These are phyloP conservation scores for Clavispora phyllophila DNA, from an alignment of 805 yeast species.

Conservation along the genomic window DNA sequence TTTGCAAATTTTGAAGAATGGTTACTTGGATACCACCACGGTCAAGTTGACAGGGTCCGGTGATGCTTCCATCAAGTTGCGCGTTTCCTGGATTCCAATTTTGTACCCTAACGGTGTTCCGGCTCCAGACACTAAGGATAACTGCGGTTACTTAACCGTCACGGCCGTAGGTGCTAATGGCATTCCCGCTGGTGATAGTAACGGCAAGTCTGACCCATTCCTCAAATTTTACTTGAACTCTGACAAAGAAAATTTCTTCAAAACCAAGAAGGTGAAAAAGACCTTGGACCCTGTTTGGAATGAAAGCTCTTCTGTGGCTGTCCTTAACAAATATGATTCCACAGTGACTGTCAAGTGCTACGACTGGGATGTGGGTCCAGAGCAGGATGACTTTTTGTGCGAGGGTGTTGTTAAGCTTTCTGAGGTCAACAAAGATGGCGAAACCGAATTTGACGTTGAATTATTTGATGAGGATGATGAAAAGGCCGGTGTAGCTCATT, in stretches of 20 bases:
- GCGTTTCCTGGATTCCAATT: slow-evolving; percentile 78
- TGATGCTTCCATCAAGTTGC: slow-evolving; percentile 49
- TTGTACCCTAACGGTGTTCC: slow-evolving; percentile 53
- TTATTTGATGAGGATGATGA: slow-evolving; percentile 40
- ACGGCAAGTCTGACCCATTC: slow-evolving; percentile 93
- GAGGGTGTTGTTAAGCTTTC: slow-evolving; percentile 51
- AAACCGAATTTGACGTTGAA: slow-evolving; percentile 41
- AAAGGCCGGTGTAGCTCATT: slow-evolving; percentile 60
- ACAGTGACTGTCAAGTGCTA: slow-evolving; percentile 50
- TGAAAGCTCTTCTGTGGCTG: slow-evolving; percentile 54
- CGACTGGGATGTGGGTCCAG: slow-evolving; percentile 95
- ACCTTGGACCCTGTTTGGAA: slow-evolving; percentile 90
- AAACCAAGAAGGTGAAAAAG: slow-evolving; percentile 78
- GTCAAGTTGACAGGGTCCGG: slow-evolving; percentile 52
- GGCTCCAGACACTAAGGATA: slow-evolving; percentile 65
- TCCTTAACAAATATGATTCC: slow-evolving; percentile 60
- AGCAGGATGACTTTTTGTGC: slow-evolving; percentile 79
- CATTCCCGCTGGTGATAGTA: slow-evolving; percentile 80
- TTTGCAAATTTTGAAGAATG: slow-evolving; percentile 53
- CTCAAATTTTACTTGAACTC: slow-evolving; percentile 65
- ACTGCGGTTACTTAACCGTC: slow-evolving; percentile 66
- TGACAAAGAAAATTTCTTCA: slow-evolving; percentile 51
- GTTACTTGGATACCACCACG: slow-evolving; percentile 58
- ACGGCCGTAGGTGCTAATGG: slow-evolving; percentile 59
- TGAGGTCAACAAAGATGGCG: slow-evolving; percentile 44